These are phyloP conservation scores for Choiromyces venosus DNA, from an alignment of 495 filamentous ascomycete species.

Conservation along the genomic window DNA sequence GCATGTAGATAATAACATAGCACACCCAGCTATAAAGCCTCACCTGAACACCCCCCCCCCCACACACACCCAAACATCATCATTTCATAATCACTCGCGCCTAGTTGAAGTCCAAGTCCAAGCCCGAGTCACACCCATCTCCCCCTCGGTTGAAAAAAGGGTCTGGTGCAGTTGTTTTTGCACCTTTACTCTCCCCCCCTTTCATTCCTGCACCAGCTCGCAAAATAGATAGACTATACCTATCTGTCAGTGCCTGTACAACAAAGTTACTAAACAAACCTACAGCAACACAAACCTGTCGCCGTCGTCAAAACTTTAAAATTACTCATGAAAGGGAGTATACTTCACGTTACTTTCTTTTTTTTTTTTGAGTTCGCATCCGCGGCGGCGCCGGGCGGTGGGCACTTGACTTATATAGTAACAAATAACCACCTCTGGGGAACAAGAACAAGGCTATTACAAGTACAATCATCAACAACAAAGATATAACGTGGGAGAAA, in stretches of 20 bases:
- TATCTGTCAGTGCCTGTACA: background rate
- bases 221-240: background rate
- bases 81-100: background rate
- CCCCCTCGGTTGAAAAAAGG: background rate
- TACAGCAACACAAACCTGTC: background rate
- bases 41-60: background rate
- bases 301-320: background rate
- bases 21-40: background rate
- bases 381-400: background rate
- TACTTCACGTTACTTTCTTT: background rate
- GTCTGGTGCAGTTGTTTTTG: background rate
- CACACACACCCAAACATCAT: background rate
- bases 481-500: background rate
- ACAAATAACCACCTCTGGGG: background rate
- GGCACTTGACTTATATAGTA: background rate
- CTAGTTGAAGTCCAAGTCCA: background rate
- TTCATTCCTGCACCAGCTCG: background rate
- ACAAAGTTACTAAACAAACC: background rate
- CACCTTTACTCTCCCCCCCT: background rate
- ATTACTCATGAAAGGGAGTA: background rate
- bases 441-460: background rate
- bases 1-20: background rate
- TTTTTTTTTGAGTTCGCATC: background rate
- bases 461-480: too few relatives aligned
- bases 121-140: background rate